Conservation (phyloP, 805 yeast genomes). For the Lipomyces spencermartinsiae region DNA sequence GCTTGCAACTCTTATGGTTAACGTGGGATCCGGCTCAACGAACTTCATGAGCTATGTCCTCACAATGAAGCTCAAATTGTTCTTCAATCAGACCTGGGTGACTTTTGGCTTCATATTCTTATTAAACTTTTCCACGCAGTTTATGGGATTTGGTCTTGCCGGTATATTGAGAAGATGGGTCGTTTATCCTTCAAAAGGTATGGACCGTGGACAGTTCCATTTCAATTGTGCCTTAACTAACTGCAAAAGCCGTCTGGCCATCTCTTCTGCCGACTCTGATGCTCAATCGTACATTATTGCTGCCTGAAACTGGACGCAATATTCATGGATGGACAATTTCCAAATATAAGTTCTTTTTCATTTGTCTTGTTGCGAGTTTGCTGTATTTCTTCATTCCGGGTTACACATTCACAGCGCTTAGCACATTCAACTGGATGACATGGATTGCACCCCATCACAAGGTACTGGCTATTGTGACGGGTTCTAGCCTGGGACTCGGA, state of each 20-base stretch:
- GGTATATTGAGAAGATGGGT: slow-evolving; percentile 65
- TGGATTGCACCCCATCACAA: slow-evolving; percentile 63
- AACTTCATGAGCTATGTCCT: slow-evolving; percentile 55
- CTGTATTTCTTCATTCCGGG: slow-evolving; percentile 68
- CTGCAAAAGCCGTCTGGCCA: slow-evolving; percentile 64
- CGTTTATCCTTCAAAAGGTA: slow-evolving; percentile 52
- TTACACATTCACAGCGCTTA: slow-evolving; percentile 63
- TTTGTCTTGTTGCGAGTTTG: slow-evolving; percentile 51
- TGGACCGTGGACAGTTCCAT: neutral
- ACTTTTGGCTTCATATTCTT: slow-evolving; percentile 61
- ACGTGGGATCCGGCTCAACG: slow-evolving; percentile 16
- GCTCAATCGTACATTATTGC: slow-evolving; percentile 56
- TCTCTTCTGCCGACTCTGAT: slow-evolving; percentile 56
- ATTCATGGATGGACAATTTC: slow-evolving; percentile 68
- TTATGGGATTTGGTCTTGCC: slow-evolving; percentile 71
- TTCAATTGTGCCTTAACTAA: neutral
- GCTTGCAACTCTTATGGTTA: slow-evolving; percentile 55
- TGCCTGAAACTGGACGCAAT: slow-evolving; percentile 50
- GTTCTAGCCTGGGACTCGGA: slow-evolving; percentile 51
- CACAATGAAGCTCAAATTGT: slow-evolving; percentile 29
- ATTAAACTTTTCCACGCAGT: slow-evolving; percentile 62
- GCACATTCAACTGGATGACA: slow-evolving; percentile 63
- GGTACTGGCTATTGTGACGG: slow-evolving; percentile 58
- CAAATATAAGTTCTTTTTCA: slow-evolving; percentile 56
- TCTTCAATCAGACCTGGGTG: slow-evolving; percentile 42